Conservation (phyloP, 2,329 filamentous ascomycete genomes). For the Cladosporium sp. region DNA sequence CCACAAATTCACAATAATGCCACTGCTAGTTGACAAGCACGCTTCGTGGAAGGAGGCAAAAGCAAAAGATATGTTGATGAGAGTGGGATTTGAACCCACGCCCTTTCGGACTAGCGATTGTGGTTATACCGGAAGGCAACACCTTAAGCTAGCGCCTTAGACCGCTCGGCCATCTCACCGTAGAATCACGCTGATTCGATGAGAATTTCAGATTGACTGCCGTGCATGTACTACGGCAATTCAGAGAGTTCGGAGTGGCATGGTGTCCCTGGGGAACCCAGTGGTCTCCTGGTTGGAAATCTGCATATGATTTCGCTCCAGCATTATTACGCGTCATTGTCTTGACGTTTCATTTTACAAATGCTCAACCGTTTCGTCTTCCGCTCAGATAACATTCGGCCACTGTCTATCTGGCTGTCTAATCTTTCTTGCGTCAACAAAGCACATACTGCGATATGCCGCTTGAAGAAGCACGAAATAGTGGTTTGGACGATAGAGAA, state of each 20-base stretch:
- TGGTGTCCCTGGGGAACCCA: too few species aligned
- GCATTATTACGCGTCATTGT: background rate
- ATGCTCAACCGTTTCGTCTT: background rate
- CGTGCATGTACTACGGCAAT: too few species aligned
- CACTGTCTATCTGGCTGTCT: background rate
- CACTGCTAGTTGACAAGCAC: background rate
- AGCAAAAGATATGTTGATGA: constrained; percentile 25
- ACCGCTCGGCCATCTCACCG: constrained; percentile 22
- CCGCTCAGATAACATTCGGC: background rate
- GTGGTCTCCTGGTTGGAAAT: too few species aligned
- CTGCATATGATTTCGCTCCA: background rate
- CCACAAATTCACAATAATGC: background rate
- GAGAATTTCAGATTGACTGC: background rate
- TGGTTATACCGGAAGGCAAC: background rate
- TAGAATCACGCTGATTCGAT: constrained; percentile 11
- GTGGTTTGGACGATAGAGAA: background rate
- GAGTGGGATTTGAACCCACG: constrained; percentile 35
- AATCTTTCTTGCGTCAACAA: background rate
- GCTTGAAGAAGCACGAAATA: background rate
- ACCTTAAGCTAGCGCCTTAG: constrained; percentile 35
- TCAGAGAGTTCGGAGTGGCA: too few species aligned
- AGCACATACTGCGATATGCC: background rate
- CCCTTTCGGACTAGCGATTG: constrained; percentile 26
- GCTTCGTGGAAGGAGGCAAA: background rate
- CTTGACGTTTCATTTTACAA: background rate